Evolutionary conservation across 1,139 yeast genomes (phyloP).

Genomic region (Diutina mesorugosa): DNA sequence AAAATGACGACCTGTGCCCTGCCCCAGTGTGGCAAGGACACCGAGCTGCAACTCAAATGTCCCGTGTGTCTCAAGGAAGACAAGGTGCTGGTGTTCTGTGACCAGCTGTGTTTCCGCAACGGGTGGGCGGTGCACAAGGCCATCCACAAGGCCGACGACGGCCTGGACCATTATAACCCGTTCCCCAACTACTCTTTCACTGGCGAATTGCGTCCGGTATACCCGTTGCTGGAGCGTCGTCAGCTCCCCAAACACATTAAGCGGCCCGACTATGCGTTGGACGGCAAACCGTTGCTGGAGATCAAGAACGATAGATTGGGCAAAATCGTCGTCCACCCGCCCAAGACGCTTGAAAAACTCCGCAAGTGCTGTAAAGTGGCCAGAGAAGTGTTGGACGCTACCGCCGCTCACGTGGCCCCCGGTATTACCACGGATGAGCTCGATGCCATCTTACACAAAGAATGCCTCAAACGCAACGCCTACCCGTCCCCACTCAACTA

Average conservation of each 20-base stretch:
- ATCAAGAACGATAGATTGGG: constrained; percentile 59
- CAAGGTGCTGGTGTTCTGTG: constrained; percentile 55
- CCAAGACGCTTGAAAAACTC: constrained; percentile 61
- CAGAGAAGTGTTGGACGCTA: constrained; percentile 77
- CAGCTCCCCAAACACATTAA: constrained; percentile 58
- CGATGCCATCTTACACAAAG: constrained; percentile 77
- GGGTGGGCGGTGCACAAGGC: constrained; percentile 53
- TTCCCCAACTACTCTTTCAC: constrained; percentile 67
- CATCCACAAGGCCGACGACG: constrained; percentile 32
- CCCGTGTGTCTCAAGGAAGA: constrained; percentile 82
- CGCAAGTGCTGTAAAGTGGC: constrained; percentile 65
- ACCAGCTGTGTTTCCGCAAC: constrained; percentile 72
- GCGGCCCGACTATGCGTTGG: constrained; percentile 73
- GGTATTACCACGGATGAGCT: constrained; percentile 92
- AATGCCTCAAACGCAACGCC: constrained; percentile 77
- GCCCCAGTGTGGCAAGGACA: constrained; percentile 72
- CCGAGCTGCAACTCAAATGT: constrained; percentile 69
- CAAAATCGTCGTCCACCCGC: constrained; percentile 47
- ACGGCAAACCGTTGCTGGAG: constrained; percentile 74
- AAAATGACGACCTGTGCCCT: constrained; percentile 41
- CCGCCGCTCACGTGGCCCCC: constrained; percentile 72
- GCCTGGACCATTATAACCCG: constrained; percentile 52
- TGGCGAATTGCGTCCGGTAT: constrained; percentile 65
- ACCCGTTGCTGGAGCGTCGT: constrained; percentile 70
- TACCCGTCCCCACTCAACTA: constrained; percentile 96